Evolutionary conservation across 2,329 filamentous ascomycete species (phyloP), one percentile per base, ranked within the genome.

Genomic region (Gliomastix tumulicola): DNA sequence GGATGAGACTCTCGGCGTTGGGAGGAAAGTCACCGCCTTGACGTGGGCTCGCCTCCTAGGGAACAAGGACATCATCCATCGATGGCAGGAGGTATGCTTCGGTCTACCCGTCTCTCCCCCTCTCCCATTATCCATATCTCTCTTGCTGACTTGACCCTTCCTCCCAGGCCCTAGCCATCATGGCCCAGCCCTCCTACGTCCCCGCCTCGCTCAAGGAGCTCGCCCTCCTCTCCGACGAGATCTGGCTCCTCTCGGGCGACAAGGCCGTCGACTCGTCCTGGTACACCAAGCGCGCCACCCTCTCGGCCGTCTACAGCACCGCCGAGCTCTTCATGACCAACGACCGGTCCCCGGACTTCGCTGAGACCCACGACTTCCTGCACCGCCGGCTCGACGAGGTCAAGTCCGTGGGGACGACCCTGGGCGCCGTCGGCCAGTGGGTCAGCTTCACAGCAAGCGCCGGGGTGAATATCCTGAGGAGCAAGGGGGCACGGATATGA

Each of bases 241-340:
- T 98, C 35, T 86, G 84, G 72, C 88, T 84, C 52, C 76, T 95
- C 5, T 78, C 90, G 1, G 87, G 88, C 35, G 92, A 97, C 59
- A 69, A 65, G 17, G 75, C 81, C 17, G 85, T 96, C 41, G 89
- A 97, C 59, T 75, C 78, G 5, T 82, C 79, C 5, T 98, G 92
- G 92, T 98, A 98, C 52, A 67, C 72, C 39, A 78, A 78, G 54
- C 71, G 75, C 34, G 73, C 66, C 4, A 69, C 68, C 16, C 58
- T 79, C 9, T 73, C 74, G 22, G 61, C 71, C 47, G 66, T 75
- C 30, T 79, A 79, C 49, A 87, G 87, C 35, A 78, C 81, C 22
- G 75, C 82, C 38, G 92, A 98, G 62, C 68, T 96, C 6, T 94
- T 89, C 63, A 96, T 97, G 88, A 96, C 88, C 17, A 88, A 84